These are phyloP conservation scores for Astragalus membranaceus DNA, from an alignment of 306 rosid genomes.

Conservation along the genomic window DNA sequence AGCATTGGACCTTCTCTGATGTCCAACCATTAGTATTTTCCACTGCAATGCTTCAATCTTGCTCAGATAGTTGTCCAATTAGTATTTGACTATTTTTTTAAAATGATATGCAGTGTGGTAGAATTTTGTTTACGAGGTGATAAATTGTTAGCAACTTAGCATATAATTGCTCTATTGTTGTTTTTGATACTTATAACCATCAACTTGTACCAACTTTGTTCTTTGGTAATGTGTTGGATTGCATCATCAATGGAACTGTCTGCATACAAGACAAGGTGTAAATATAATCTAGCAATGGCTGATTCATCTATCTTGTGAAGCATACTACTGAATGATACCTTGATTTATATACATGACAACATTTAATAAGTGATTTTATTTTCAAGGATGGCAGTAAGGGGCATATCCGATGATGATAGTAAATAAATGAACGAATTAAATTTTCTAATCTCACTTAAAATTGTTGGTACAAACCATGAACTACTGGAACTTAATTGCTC, in stretches of 20 bases:
- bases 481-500: conserved; percentile 85
- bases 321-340: no score
- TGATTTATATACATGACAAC: no score
- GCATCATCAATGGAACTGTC: no score
- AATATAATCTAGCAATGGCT: no score
- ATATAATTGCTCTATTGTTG: not conserved
- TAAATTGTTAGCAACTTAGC: not conserved
- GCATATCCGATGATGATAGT: not conserved
- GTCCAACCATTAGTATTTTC: no score
- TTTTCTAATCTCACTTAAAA: conserved; percentile 7
- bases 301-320: no score
- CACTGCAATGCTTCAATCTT: not conserved
- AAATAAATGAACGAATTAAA: not conserved
- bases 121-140: not conserved
- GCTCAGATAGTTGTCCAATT: not conserved
- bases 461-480: conserved; percentile 56
- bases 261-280: no score
- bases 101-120: not conserved
- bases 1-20: no score
- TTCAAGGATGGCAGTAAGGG: not conserved
- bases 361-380: not conserved
- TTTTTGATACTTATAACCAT: not conserved
- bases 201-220: no score
- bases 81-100: not conserved
- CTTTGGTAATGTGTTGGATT: no score